Evolutionary conservation across 768 basidiomycete genomes (phyloP).

Genomic region (Lactifluus volemus): DNA sequence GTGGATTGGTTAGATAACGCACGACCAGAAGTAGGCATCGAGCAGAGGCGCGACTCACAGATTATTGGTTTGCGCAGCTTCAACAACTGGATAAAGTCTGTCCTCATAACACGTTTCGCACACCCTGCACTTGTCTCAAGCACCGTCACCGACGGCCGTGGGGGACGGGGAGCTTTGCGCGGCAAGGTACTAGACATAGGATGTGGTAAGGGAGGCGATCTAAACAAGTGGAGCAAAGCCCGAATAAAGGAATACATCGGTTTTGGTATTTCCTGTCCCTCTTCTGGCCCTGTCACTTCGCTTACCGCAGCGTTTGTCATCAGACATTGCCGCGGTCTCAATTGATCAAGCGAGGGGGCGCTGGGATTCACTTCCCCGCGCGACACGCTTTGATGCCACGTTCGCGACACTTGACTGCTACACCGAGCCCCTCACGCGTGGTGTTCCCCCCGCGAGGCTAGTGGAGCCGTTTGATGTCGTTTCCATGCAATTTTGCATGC

Average conservation of each 20-base stretch:
- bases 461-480: slow-evolving; percentile 82
- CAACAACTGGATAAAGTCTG: slow-evolving; percentile 99
- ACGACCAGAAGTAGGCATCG: slow-evolving; percentile 84
- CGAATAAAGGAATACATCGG: slow-evolving; percentile 71
- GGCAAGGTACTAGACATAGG: slow-evolving; percentile 94
- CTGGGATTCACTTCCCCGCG: slow-evolving; percentile 42
- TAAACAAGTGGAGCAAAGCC: slow-evolving; percentile 92
- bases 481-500: slow-evolving; percentile 99
- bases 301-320: slow-evolving; percentile 2
- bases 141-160: slow-evolving; percentile 21
- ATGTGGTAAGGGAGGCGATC: slow-evolving; percentile 98
- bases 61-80: slow-evolving; percentile 97
- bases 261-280: slow-evolving; percentile 47
- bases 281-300: neutral
- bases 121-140: slow-evolving; percentile 47
- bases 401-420: slow-evolving; percentile 92
- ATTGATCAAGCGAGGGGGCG: slow-evolving; percentile 80
- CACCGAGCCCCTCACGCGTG: slow-evolving; percentile 56
- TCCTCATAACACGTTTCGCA: slow-evolving; percentile 86
- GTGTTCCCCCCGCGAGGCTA: slow-evolving; percentile 54
- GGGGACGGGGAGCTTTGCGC: slow-evolving; percentile 23
- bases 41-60: slow-evolving; percentile 77
- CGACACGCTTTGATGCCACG: slow-evolving; percentile 58
- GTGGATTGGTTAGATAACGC: slow-evolving; percentile 60
- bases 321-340: slow-evolving; percentile 87